Conservation (phyloP, 148 eudicot species). For the Pouteria glomerata region DNA sequence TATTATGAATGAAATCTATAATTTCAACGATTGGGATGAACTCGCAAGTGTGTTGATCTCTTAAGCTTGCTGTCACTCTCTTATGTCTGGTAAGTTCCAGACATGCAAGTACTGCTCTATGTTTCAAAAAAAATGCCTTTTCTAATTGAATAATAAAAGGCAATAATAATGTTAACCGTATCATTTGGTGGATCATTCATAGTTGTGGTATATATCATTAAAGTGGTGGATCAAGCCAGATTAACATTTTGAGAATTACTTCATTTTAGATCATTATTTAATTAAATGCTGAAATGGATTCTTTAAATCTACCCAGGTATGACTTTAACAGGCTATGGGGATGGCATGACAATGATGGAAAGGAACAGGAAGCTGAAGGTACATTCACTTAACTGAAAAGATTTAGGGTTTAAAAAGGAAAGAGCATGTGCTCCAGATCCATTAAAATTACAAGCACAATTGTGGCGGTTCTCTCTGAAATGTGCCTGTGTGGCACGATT, state of each 20-base stretch:
- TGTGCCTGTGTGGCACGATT: no score
- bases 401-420: neutral
- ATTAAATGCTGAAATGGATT: neutral
- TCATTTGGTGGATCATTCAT: neutral
- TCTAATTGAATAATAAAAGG: no score
- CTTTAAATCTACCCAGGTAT: conserved; percentile 5
- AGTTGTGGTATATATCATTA: neutral
- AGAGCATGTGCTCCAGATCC: no score
- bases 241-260: neutral
- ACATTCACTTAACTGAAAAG: conserved; percentile 4
- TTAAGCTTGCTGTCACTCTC: no score
- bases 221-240: neutral
- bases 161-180: neutral
- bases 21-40: no score
- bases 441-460: no score
- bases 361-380: conserved; percentile 26
- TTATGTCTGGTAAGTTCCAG: no score
- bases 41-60: no score
- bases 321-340: neutral
- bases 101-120: neutral
- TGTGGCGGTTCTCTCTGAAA: no score
- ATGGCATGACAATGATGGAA: conserved; percentile 3
- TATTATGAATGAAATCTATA: no score
- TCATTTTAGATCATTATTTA: neutral
- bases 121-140: neutral